Evolutionary conservation across 495 filamentous ascomycete species (phyloP).

Genomic region (Xylaria scruposa): DNA sequence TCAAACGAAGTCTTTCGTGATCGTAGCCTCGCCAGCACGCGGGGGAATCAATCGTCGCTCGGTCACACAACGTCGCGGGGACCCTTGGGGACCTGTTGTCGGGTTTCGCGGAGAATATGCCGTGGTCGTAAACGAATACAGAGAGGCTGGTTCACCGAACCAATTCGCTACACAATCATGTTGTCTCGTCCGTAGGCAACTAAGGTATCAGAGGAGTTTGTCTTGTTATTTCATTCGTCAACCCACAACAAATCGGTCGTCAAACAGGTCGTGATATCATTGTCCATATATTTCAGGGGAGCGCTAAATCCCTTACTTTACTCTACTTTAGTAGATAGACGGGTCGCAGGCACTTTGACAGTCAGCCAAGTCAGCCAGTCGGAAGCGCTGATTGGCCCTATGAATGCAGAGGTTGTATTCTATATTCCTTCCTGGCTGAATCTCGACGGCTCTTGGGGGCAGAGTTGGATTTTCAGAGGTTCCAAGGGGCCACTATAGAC

Average conservation of each 20-base stretch:
- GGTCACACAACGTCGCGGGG: slow-evolving; percentile 25
- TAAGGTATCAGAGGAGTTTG: neutral
- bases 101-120: slow-evolving; percentile 14
- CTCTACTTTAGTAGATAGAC: slow-evolving; percentile 13
- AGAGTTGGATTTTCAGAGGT: slow-evolving; percentile 2
- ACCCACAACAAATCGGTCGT: slow-evolving; percentile 1
- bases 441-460: slow-evolving; percentile 10
- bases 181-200: slow-evolving; percentile 6
- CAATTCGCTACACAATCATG: slow-evolving; percentile 16
- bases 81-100: slow-evolving; percentile 12
- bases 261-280: slow-evolving; percentile 16
- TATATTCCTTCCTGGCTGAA: slow-evolving; percentile 9
- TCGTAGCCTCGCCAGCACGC: slow-evolving; percentile 6
- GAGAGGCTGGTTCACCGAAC: slow-evolving; percentile 14
- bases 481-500: slow-evolving; percentile 1
- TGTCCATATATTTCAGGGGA: slow-evolving; percentile 1
- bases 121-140: slow-evolving; percentile 3
- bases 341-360: slow-evolving; percentile 10
- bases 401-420: slow-evolving; percentile 12
- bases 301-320: slow-evolving; percentile 17
- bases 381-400: slow-evolving; percentile 2
- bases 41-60: slow-evolving; percentile 6
- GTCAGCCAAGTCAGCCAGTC: slow-evolving; percentile 10
- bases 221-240: slow-evolving; percentile 8
- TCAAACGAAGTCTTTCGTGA: neutral